Percentiles rank a stretch among this genome's conserved stretches.
Conservation (phyloP, 2,329 filamentous ascomycete species). For the Cytospora paraplurivora region DNA sequence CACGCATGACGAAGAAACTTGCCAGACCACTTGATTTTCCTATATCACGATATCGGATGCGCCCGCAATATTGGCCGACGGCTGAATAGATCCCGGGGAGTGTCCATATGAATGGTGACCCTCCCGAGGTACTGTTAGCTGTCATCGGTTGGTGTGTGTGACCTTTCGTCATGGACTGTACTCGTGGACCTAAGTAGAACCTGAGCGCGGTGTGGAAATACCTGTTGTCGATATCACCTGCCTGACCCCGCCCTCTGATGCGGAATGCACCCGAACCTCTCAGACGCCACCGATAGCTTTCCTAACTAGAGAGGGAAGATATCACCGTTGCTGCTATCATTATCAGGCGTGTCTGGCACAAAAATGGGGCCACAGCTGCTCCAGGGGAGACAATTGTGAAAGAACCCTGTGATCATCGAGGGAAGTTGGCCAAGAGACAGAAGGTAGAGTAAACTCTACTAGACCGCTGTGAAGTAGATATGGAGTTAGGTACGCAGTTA, state of each 20-base stretch:
- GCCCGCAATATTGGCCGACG: background rate
- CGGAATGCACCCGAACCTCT: background rate
- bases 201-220: background rate
- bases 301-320: background rate
- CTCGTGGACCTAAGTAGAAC: background rate
- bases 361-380: background rate
- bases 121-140: background rate
- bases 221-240: background rate
- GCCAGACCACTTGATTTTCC: background rate
- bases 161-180: background rate
- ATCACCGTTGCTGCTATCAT: background rate
- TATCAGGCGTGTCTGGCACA: background rate
- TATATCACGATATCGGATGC: background rate
- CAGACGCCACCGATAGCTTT: no score
- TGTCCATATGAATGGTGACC: background rate
- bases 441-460: background rate
- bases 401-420: background rate
- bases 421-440: background rate
- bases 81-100: rapidly evolving
- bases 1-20: background rate
- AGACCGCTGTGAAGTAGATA: background rate
- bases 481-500: background rate
- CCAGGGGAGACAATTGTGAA: background rate
- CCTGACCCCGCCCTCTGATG: background rate
- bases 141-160: background rate